phyloP scores from a whole-genome alignment of 2,329 filamentous ascomycete genomes.

The Xylaria sp. region DNA sequence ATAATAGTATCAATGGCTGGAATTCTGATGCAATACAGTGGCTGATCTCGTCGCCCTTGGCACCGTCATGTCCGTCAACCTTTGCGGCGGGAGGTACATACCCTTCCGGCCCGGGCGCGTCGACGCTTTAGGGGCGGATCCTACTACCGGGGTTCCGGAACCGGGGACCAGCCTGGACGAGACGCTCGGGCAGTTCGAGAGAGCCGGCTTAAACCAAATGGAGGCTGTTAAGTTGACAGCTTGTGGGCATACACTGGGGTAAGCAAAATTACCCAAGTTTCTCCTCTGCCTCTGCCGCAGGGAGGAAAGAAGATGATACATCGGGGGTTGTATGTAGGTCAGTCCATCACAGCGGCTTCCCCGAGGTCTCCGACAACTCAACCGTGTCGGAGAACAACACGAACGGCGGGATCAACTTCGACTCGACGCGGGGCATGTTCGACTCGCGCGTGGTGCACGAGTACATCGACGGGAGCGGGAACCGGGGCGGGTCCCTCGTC shows the following conservation, averaged over 20 bases:
- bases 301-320: not conserved
- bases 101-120: constrained; percentile 44
- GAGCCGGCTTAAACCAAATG: constrained; percentile 42
- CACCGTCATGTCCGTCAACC: constrained; percentile 46
- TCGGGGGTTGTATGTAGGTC: not conserved
- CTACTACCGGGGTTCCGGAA: constrained; percentile 45
- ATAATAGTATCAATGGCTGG: not conserved
- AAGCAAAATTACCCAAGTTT: too few relatives aligned
- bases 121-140: constrained; percentile 43
- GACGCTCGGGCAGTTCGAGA: constrained; percentile 42
- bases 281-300: too few relatives aligned
- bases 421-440: constrained; percentile 39
- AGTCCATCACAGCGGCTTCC: constrained; percentile 44
- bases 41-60: constrained; percentile 46
- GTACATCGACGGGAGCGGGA: constrained; percentile 43
- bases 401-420: constrained; percentile 43
- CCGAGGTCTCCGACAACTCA: constrained; percentile 38
- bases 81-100: constrained; percentile 44
- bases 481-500: constrained; percentile 41
- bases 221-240: constrained; percentile 45
- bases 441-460: constrained; percentile 42
- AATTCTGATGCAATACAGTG: constrained; percentile 35
- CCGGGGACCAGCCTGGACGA: constrained; percentile 41
- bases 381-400: constrained; percentile 41
- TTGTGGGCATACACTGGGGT: constrained; percentile 47